Base-by-base conservation (phyloP, 805 yeast genomes). In the Tanozyma kutaoensis region DNA sequence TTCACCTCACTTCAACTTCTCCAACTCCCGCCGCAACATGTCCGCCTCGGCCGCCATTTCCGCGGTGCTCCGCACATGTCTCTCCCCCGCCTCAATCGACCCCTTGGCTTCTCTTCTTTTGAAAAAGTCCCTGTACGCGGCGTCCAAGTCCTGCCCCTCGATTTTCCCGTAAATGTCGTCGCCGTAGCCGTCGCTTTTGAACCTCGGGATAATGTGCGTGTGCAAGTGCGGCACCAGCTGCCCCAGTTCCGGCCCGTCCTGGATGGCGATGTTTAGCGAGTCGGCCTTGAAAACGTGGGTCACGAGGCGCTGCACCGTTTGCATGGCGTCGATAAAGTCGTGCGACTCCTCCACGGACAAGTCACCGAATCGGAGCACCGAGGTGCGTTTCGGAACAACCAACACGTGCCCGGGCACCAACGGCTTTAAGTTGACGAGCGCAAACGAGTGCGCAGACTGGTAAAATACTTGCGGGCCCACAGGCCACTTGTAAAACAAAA, bases 211-310 rank as follows among this genome's bases (percentile, higher is more conserved):
- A 12, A 91, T 55, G 48, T 91, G 99, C 13, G 95, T 78, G 49
- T 91, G 98, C 16, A 88, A 63, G 51, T 91, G 98, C 4, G 96
- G 94, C 2, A 91, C 76, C n/a, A 86, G 71, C 47, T 91, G 98
- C 3, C 98, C 98, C 1, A 96, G 88, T 26, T 84, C 84, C 0
- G 85, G 80, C 0, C 98, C 98, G 47, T 91, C 99, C 48, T 91
- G 99, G 32, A 93, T 82, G 8, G 96, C 88, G 22, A 91, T 66
- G 45, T 93, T 93, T 33, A 85, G 45, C 1, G 94, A 62, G 39
- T 86, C 93, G 2, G 95, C 93, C 20, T 73, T 63, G 48, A 75
- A 91, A 9, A 64, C 56, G 31, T 61, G 43, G 36, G 66, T 74
- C 11, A 91, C 73, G 35, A 85, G 77, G 28, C 55, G 52, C 34